These are phyloP conservation scores for Beauveria pseudobassiana DNA, from an alignment of 2,329 filamentous ascomycete species.

Conservation along the genomic window DNA sequence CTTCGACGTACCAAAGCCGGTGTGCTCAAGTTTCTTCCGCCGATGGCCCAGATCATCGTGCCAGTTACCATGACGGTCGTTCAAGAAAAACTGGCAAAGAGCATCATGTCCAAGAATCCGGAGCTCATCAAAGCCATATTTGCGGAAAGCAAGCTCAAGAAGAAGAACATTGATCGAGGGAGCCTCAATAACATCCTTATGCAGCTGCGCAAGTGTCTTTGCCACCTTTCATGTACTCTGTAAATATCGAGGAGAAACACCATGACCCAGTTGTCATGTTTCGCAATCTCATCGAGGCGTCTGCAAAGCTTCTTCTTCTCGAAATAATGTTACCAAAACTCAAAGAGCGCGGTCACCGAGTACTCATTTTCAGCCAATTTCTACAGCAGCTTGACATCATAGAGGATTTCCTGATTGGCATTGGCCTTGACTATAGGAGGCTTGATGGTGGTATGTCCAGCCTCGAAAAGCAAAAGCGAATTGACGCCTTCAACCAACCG, in stretches of 20 bases:
- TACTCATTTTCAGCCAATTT: constrained; percentile 95
- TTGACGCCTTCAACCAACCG: constrained; percentile 86
- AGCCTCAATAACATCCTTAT: constrained; percentile 91
- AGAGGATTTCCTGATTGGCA: constrained; percentile 79
- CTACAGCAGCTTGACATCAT: constrained; percentile 79
- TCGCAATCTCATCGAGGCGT: constrained; percentile 83
- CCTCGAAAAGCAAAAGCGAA: constrained; percentile 85
- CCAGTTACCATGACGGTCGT: constrained; percentile 92
- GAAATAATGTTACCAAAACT: constrained; percentile 83
- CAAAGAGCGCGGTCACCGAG: constrained; percentile 75
- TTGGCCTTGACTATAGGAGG: constrained; percentile 67
- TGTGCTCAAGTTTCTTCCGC: constrained; percentile 83
- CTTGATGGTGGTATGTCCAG: constrained; percentile 79
- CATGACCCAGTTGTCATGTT: constrained; percentile 55
- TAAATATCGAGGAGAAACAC: constrained; percentile 77
- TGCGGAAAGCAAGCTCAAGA: constrained; percentile 57
- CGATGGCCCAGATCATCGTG: constrained; percentile 90
- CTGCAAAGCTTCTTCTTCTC: constrained; percentile 78
- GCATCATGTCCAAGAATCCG: constrained; percentile 84
- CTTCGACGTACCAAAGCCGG: constrained; percentile 76
- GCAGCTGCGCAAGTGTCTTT: constrained; percentile 89
- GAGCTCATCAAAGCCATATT: constrained; percentile 85
- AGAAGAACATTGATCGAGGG: constrained; percentile 58
- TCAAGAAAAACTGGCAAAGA: constrained; percentile 91
- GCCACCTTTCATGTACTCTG: constrained; percentile 91